Evolutionary conservation across 306 rosid species (phyloP), one percentile per base, ranked within the genome.

Genomic region (Castanopsis chinensis): DNA sequence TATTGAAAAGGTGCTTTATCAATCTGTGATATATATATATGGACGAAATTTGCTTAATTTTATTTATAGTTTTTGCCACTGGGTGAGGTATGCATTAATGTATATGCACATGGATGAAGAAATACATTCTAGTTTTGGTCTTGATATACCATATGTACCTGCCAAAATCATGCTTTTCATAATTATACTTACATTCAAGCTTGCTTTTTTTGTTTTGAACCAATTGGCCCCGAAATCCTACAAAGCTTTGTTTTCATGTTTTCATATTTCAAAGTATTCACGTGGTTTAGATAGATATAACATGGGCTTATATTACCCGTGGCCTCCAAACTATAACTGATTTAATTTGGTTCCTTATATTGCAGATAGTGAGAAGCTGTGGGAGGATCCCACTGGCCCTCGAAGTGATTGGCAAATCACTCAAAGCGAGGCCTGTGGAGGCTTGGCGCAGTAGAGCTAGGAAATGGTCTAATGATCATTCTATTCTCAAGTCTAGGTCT

Each of bases 341-440:
- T 19, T 77, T 77, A 68, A 18, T 64, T 73, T 61, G 21, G 6
- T 61, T 83, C 21, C 23, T 37, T 83, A 41, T 73, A 49, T 69
- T 77, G 77, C 82, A 91, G 92, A 81, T 82, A 63, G 86, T 90
- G 79, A 57, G 37, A 82, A 77, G 43, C 70, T 84, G 89, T 64
- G 79, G 80, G 77, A 90, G 89, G 67, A 78, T 74, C 54, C 93
- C 97, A 0, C 83, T 92, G 37, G 88, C 89, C 0, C 84, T 92
- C 53, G 64, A 67, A 75, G 84, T 88, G 69, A 79, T 72, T 21
- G 89, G 84, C 6, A 63, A 68, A 71, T 85, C 93, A 56, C 89
- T 90, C 57, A 53, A 86, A 0, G 32, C 30, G 33, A 59, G 64
- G 23, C 73, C 89, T 28, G 20, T 5, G 28, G 83, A 79, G 33